A percentile compares a stretch with the other conserved stretches of the same genome.
Evolutionary conservation across 2,329 filamentous ascomycete genomes (phyloP).

Genomic region (Penicillium hesseltinei): DNA sequence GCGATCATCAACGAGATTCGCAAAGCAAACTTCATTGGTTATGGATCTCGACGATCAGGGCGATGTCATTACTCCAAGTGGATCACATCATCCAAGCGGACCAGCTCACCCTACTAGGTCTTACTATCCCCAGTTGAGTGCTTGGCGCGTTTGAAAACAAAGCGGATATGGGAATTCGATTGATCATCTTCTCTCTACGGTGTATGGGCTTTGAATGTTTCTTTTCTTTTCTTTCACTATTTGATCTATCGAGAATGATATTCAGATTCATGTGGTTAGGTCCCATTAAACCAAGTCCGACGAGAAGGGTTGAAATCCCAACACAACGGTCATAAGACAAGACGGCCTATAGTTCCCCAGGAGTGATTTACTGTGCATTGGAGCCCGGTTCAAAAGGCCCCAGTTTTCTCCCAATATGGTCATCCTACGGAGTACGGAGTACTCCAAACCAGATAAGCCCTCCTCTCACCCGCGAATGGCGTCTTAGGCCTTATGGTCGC

Average conservation of each 20-base stretch:
- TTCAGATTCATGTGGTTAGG: not conserved
- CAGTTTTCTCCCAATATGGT: not conserved
- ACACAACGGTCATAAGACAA: not conserved
- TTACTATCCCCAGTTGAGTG: constrained; percentile 15
- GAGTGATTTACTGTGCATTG: constrained; percentile 7
- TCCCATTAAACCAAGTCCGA: not conserved
- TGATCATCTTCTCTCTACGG: constrained; percentile 13
- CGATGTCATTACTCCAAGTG: constrained; percentile 21
- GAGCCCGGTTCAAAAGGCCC: not conserved
- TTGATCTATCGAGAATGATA: constrained; percentile 1
- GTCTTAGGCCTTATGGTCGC: constrained; percentile 12
- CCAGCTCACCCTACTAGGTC: constrained; percentile 1
- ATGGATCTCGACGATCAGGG: constrained; percentile 16
- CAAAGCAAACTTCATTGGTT: constrained; percentile 15
- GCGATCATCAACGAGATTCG: constrained; percentile 21
- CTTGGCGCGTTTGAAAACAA: constrained; percentile 21
- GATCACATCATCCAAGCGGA: constrained; percentile 1
- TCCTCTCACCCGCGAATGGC: not conserved
- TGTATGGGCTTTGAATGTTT: not conserved
- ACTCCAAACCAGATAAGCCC: constrained; percentile 3
- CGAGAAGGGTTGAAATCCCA: not conserved
- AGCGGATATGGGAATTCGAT: constrained; percentile 11
- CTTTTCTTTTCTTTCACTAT: not conserved
- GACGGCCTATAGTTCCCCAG: constrained; percentile 2
- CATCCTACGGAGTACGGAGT: not conserved